A percentile compares a stretch with the other conserved stretches of the same genome.
These are phyloP conservation scores for Naganishia vaughanmartiniae DNA, from an alignment of 768 basidiomycete genomes.

Conservation along the genomic window DNA sequence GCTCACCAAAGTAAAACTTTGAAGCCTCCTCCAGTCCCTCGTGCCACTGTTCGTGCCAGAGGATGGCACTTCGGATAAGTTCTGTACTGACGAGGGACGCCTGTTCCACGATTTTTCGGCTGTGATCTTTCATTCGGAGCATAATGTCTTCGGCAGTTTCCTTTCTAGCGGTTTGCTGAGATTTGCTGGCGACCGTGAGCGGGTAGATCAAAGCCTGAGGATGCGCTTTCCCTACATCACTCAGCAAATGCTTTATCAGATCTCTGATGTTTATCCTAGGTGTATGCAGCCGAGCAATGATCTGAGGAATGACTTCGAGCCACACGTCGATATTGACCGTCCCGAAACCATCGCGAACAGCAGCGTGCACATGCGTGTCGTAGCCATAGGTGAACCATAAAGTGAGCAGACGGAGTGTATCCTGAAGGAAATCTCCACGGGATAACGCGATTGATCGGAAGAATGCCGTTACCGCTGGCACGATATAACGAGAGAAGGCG, in stretches of 20 bases:
- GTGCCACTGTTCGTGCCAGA: constrained; percentile 99
- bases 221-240: constrained; percentile 91
- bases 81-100: constrained; percentile 87
- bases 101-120: constrained; percentile 81
- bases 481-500: constrained; percentile 71
- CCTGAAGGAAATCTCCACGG: constrained; percentile 87
- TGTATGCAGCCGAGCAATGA: constrained; percentile 97
- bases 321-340: constrained; percentile 94
- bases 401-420: constrained; percentile 85
- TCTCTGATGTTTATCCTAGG: constrained; percentile 79
- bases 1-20: constrained; percentile 90
- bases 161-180: constrained; percentile 75
- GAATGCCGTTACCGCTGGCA: constrained; percentile 76
- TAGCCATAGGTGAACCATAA: constrained; percentile 98
- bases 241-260: constrained; percentile 82
- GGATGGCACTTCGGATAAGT: constrained; percentile 91
- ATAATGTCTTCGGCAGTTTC: constrained; percentile 82
- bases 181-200: constrained; percentile 93
- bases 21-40: constrained; percentile 98
- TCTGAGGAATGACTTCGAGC: constrained; percentile 98
- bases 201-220: constrained; percentile 93
- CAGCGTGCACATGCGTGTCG: constrained; percentile 81
- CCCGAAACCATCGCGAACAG: constrained; percentile 80
- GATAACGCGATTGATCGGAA: constrained; percentile 90
- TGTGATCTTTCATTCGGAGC: constrained; percentile 90